A percentile compares a stretch with the other conserved stretches of the same genome.
phyloP scores from a whole-genome alignment of 352 stramenopile species.

The Pilasporangium apinafurcum region DNA sequence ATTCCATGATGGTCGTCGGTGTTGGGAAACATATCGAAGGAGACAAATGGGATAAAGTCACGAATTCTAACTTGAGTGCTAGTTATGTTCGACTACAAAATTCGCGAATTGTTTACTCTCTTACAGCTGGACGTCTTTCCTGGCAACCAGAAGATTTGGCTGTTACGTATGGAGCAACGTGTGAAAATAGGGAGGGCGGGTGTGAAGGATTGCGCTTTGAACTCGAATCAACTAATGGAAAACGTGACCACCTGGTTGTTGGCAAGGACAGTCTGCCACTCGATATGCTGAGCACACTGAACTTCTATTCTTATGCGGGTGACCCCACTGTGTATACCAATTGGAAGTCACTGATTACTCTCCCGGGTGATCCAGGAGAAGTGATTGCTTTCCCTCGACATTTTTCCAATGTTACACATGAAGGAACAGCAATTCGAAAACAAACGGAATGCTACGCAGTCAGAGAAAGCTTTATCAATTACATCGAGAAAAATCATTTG shows the following conservation, averaged over 20 bases:
- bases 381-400: too few species aligned
- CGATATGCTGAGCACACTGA: not conserved
- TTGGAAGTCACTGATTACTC: too few species aligned
- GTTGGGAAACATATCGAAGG: conserved; percentile 1
- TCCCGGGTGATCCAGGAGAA: too few species aligned
- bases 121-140: not conserved
- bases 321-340: too few species aligned
- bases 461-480: conserved; percentile 4
- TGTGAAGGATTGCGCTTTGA: not conserved
- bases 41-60: not conserved
- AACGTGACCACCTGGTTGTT: not conserved
- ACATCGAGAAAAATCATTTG: conserved; percentile 25
- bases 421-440: too few species aligned
- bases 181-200: not conserved
- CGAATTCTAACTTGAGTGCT: too few species aligned
- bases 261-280: not conserved
- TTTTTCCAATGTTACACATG: too few species aligned
- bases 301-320: too few species aligned
- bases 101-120: conserved; percentile 4
- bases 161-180: not conserved
- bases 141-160: not conserved
- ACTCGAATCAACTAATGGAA: conserved; percentile 5
- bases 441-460: not conserved
- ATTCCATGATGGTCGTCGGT: conserved; percentile 1
- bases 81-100: conserved; percentile 1